Evolutionary conservation across 1,284 basidiomycete genomes (phyloP), one percentile per base, ranked within the genome.

Genomic region (Trametes sp.): DNA sequence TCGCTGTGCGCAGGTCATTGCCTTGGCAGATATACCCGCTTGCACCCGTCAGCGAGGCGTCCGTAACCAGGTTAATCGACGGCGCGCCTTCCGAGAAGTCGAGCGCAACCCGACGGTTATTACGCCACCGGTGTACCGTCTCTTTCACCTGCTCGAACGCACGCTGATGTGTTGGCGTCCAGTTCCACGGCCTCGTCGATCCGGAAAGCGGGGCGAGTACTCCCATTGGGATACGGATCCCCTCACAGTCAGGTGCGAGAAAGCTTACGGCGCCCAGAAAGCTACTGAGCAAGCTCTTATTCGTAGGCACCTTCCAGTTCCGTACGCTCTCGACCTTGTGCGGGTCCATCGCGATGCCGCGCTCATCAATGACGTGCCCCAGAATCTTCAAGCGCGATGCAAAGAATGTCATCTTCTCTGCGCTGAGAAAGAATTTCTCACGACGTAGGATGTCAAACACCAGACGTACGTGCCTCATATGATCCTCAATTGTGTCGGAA

Each of bases 351-450:
- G 26, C 23, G 21, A 63, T 63, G 8, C 61, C 61, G 3, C 54
- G 16, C 2, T 67, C 66, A 9, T 73, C 69, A n/a, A 79, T 61
- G 14, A 75, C 55, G 50, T 73, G 73, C 0, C 77, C 77, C 0
- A 77, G 64, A 4, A 78, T 66, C n/a, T 70, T 72, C 16, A 75
- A 42, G n/a, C 63, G 31, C 0, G 21, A 7, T 0, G 58, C 63
- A 23, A 76, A 69, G 36, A 77, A 72, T 5, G 75, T 57, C 41
- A 75, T 65, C 56, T 78, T 78, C 2, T 67, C 58, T 6, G 65
- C 58, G 8, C 66, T 64, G 28, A 72, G 64, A 54, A 62, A 75
- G 2, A 76, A 66, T 16, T 66, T 64, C 13, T 74, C 69, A 1
- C 54, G 2, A 0, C 65, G 36, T 1, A 77, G 55, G 0, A 70